Percentiles rank a stretch among this genome's conserved stretches.
Conservation (phyloP, 2,329 filamentous ascomycete species). For the Fulvia fulva region DNA sequence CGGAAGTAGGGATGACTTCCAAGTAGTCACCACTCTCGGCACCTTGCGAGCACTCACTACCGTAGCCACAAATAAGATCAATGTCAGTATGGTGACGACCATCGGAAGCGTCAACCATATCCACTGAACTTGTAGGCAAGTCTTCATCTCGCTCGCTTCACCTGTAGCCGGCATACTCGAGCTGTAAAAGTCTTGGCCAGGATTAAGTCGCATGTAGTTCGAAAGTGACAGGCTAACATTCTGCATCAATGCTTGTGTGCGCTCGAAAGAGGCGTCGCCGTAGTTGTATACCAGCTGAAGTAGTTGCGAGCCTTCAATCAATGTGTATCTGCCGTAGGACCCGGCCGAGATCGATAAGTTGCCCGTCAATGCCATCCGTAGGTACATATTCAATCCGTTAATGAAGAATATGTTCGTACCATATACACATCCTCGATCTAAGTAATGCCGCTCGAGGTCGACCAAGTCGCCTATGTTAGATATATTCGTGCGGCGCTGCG, state of each 20-base stretch:
- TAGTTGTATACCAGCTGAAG: conserved; percentile 10
- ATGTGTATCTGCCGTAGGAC: background rate
- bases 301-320: conserved; percentile 8
- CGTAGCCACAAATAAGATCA: conserved; percentile 8
- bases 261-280: conserved; percentile 6
- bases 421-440: conserved; percentile 2
- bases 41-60: conserved; percentile 1
- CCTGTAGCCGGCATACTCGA: conserved; percentile 1
- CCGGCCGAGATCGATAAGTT: background rate
- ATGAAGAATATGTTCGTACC: background rate
- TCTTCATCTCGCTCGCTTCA: conserved; percentile 3
- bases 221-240: conserved; percentile 12
- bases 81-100: conserved; percentile 4
- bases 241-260: conserved; percentile 1
- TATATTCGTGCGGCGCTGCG: background rate
- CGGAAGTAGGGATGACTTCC: conserved; percentile 12
- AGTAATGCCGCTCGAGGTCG: background rate
- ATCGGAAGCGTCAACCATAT: conserved; percentile 7
- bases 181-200: background rate
- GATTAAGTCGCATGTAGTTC: conserved; percentile 12
- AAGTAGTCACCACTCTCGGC: conserved; percentile 6
- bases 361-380: background rate
- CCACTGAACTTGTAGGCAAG: conserved; percentile 11
- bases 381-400: background rate
- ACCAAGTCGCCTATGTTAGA: background rate